Evolutionary conservation across 2,329 filamentous ascomycete genomes (phyloP), one percentile per base, ranked within the genome.

Genomic region (Talaromyces sp.): DNA sequence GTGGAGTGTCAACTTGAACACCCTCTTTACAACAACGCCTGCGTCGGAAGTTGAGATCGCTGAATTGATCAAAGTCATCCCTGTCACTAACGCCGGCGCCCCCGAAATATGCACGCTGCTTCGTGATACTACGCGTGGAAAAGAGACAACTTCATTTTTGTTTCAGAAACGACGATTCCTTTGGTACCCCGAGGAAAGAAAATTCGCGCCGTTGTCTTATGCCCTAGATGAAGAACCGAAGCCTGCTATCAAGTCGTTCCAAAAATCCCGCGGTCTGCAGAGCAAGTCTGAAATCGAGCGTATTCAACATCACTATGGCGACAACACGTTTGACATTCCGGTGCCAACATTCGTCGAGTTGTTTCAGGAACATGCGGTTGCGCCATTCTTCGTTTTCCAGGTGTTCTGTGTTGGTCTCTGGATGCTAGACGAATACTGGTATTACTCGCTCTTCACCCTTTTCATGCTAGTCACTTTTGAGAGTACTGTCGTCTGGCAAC

Each of bases 391-490:
- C 80, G 93, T 99, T 69, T 99, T 99, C 82, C 95, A 99, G 83
- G 85, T 99, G 68, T 99, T 99, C 83, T 99, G 96, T 73, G 95
- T 99, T 66, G 96, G 95, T 17, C 83, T 99, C 67, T 99, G 95
- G 95, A 92, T 98, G 89, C 83, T 99, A 75, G 95, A 99, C 75
- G 96, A 99, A 80, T 99, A 98, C 81, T 99, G 96, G 95, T 99
- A 99, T 83, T 99, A 99, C 82, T 98, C 95, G 68, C 87, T 99
- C 22, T 99, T 99, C 80, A 99, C 96, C 0, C 88, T 99, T 25
- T 93, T 98, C 82, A 99, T 99, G 96, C 87, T 99, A 64, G 92
- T 99, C 70, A 89, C 88, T 66, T 99, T 99, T 72, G 95, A 99
- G 82, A 97, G 93, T 78, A 99, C 95, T 2, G 96, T 99, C 43